phyloP scores from a whole-genome alignment of 2,329 filamentous ascomycete genomes.

The Venturia asperata region DNA sequence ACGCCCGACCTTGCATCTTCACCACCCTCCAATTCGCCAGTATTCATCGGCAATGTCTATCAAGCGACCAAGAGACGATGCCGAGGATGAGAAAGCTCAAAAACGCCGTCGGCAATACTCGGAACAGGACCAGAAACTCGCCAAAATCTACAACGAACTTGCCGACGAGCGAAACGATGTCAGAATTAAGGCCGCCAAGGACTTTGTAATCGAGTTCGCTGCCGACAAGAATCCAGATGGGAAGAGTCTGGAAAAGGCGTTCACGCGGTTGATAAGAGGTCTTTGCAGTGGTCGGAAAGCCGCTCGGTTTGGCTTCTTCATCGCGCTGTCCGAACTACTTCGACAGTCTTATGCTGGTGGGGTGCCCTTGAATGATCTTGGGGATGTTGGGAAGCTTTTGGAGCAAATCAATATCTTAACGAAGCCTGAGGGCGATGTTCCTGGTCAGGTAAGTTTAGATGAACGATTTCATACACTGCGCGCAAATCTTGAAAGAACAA shows the following conservation, averaged over 20 bases:
- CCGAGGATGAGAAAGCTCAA: not conserved
- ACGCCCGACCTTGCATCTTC: not conserved
- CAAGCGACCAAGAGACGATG: slow-evolving; percentile 6
- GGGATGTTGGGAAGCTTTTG: slow-evolving; percentile 40
- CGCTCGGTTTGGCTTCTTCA: slow-evolving; percentile 78
- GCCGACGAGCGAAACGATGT: slow-evolving; percentile 40
- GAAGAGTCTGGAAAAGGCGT: slow-evolving; percentile 34
- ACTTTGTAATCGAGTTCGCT: slow-evolving; percentile 38
- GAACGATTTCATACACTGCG: not conserved
- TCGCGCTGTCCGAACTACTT: slow-evolving; percentile 77
- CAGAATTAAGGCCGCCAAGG: slow-evolving; percentile 40
- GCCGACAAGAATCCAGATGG: slow-evolving; percentile 32
- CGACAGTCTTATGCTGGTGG: slow-evolving; percentile 56
- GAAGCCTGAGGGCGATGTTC: slow-evolving; percentile 44
- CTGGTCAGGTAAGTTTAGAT: slow-evolving; percentile 42
- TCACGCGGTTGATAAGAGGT: slow-evolving; percentile 64
- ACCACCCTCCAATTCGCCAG: not conserved
- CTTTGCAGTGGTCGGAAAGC: slow-evolving; percentile 86
- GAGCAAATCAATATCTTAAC: slow-evolving; percentile 48
- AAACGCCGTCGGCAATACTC: slow-evolving; percentile 28
- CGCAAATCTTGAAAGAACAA: not conserved
- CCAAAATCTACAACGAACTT: slow-evolving; percentile 41
- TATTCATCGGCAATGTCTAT: not conserved
- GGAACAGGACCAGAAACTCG: slow-evolving; percentile 37
- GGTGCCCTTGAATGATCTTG: slow-evolving; percentile 25